Evolutionary conservation across 2,329 filamentous ascomycete species (phyloP).

Genomic region (Paramyrothecium sp.): DNA sequence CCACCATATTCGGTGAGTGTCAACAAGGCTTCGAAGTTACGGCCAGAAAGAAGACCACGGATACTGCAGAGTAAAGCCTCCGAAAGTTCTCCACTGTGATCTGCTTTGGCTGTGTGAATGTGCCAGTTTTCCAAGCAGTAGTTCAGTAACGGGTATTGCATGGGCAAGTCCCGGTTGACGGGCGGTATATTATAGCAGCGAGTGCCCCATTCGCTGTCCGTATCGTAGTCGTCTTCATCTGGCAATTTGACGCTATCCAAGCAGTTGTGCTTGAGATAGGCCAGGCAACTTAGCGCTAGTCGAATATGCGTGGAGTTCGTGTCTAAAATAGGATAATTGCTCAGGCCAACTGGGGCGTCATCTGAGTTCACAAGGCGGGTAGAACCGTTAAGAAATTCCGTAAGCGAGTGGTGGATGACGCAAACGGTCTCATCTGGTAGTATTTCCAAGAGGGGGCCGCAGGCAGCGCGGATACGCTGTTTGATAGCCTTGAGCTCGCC

Average conservation of each 20-base stretch:
- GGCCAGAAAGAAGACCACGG: neutral
- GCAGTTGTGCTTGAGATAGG: constrained; percentile 10
- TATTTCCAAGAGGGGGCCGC: constrained; percentile 43
- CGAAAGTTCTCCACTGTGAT: no score
- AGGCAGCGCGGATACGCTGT: constrained; percentile 32
- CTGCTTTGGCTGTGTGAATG: constrained; percentile 12
- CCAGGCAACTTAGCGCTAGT: constrained; percentile 15
- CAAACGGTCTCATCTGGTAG: constrained; percentile 40
- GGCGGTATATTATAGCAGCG: neutral
- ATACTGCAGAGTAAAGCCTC: no score
- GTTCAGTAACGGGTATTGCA: constrained; percentile 21
- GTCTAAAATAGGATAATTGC: constrained; percentile 14
- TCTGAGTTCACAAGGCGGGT: constrained; percentile 7
- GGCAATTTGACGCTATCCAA: constrained; percentile 10
- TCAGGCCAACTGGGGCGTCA: neutral
- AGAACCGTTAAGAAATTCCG: constrained; percentile 36
- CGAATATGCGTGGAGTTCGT: constrained; percentile 15
- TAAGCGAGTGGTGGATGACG: constrained; percentile 48
- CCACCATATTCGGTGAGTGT: neutral
- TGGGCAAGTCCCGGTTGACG: neutral
- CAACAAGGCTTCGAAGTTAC: neutral
- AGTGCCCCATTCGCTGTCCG: constrained; percentile 7
- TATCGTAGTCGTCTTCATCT: neutral
- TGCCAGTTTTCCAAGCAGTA: constrained; percentile 29
- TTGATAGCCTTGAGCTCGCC: constrained; percentile 28